Base-by-base conservation (phyloP, 305 asterid genomes). In the Solanum hybrid region DNA sequence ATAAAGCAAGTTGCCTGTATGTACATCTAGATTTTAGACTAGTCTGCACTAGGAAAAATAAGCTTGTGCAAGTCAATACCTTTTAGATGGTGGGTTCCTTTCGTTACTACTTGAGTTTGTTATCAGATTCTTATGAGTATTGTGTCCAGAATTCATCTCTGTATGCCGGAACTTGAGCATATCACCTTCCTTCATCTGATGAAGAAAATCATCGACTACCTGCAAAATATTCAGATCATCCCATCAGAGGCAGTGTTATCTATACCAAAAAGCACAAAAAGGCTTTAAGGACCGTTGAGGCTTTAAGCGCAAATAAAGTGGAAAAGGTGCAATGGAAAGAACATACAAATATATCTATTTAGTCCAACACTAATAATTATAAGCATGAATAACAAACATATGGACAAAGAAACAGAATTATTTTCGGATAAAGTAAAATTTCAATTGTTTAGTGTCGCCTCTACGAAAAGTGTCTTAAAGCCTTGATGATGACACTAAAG, bases 191-290 rank as follows among this genome's bases (percentile, higher is more conserved):
- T 95, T 96, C 78, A 92, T 94, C 92, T 94, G 98, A 90, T 94
- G 92, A 91, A 95, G 94, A 94, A 93, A 94, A 91, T 96, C 95
- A 90, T 96, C 97, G 51, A 97, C 92, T 84, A 92, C 95, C 99
- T 97, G 96, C 79, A 87, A 10, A 89, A 78, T 37, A 12, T 83
- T 31, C 36, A 34, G 9, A 78, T 31, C 81, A 15, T 72, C 81
- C 86, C 70, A 39, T 90, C 24, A 91, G 87, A 83, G 29, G 29
- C 76, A 4, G 76, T 68, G 76, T 10, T n/a, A 68, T 2, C 76
- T n/a, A 68, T 68, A 68, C 29, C 76, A 68, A 68, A 68, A 68
- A 0, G 14, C 6, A 22, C 3, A 0, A 8, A 65, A 65, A n/a
- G 26, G 29, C 26, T 22, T n/a, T n/a, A 65, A 65, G 75, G 75